A percentile compares a stretch with the other conserved stretches of the same genome.
Evolutionary conservation across 768 basidiomycete species (phyloP).

Genomic region (Russula sp.): DNA sequence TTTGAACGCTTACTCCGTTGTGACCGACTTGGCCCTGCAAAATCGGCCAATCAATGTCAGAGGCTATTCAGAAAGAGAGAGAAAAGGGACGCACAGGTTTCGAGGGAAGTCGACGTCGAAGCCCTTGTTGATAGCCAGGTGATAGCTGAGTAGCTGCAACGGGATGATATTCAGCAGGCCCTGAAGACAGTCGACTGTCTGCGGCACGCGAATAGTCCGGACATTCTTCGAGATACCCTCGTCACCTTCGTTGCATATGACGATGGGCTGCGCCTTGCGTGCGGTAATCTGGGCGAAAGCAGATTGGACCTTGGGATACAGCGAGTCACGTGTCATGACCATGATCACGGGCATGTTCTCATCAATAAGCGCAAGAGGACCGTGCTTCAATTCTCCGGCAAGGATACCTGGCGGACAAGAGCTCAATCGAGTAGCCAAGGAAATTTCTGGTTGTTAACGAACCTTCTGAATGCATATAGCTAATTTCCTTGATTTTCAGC

Average conservation of each 20-base stretch:
- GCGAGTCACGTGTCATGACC: slow-evolving; percentile 97
- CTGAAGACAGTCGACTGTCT: slow-evolving; percentile 91
- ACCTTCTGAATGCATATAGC: slow-evolving; percentile 84
- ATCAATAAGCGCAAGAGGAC: slow-evolving; percentile 94
- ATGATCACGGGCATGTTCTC: slow-evolving; percentile 99
- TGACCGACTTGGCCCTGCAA: slow-evolving; percentile 33
- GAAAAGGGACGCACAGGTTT: slow-evolving; percentile 62
- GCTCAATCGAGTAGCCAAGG: background rate
- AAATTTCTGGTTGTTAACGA: slow-evolving; percentile 21
- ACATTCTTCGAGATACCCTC: slow-evolving; percentile 63
- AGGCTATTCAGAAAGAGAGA: background rate
- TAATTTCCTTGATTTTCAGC: slow-evolving; percentile 99
- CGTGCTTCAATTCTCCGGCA: slow-evolving; percentile 98
- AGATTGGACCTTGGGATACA: slow-evolving; percentile 97
- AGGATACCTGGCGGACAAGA: slow-evolving; percentile 62
- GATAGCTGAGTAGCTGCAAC: slow-evolving; percentile 91
- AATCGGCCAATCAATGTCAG: background rate
- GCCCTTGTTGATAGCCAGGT: slow-evolving; percentile 91
- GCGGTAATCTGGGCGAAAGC: slow-evolving; percentile 97
- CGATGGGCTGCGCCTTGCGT: slow-evolving; percentile 91
- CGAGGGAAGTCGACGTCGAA: slow-evolving; percentile 98
- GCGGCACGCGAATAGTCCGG: slow-evolving; percentile 91
- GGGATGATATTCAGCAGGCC: slow-evolving; percentile 96
- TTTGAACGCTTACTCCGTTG: slow-evolving; percentile 28
- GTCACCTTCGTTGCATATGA: slow-evolving; percentile 93